Base-by-base conservation (phyloP, 208 protist genomes). In the Tetramitus jugosus region DNA sequence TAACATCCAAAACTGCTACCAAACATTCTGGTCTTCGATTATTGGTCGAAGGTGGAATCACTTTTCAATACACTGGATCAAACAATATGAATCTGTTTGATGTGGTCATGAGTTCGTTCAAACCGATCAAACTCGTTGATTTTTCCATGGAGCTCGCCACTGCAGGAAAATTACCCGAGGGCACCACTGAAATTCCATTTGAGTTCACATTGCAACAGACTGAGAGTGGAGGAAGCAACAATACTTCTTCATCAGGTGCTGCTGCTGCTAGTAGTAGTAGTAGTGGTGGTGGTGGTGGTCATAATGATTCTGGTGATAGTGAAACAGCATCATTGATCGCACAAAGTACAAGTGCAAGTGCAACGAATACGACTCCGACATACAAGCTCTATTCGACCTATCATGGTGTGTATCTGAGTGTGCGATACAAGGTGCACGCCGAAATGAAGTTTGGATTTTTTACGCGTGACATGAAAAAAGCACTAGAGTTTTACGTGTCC, bases 381-480 rank as follows among this genome's bases (percentile, higher is more conserved):
- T 77, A 40, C 20, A 26, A n/a, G 3, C 23, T 80, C 8, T 62
- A 60, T 52, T 87, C 91, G 68, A 90, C 89, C 0, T 93, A 92
- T 82, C 87, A 91, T 77, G 90, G 92, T 49, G 91, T 95, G 14
- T 92, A 87, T 80, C 77, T 95, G 37, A 86, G 83, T 76, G 83
- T 87, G 53, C 80, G 82, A 75, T 93, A 94, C 67, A 76, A 78
- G 1, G 78, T 94, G 0, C 69, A 76, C 2, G 79, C 53, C 49
- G 86, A 88, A 13, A 71, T 92, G 33, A 75, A 79, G 56, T 82
- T 87, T n/a, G 84, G 86, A 53, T 77, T 91, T 31, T 52, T 94
- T 20, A 76, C 72, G 43, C 91, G 90, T 62, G 81, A 88, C 71
- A 39, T 90, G 39, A 79, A 79, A 31, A 56, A 77, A 43, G 7